Conservation (phyloP, 2,329 filamentous ascomycete species). For the Decorospora gaudefroyi region DNA sequence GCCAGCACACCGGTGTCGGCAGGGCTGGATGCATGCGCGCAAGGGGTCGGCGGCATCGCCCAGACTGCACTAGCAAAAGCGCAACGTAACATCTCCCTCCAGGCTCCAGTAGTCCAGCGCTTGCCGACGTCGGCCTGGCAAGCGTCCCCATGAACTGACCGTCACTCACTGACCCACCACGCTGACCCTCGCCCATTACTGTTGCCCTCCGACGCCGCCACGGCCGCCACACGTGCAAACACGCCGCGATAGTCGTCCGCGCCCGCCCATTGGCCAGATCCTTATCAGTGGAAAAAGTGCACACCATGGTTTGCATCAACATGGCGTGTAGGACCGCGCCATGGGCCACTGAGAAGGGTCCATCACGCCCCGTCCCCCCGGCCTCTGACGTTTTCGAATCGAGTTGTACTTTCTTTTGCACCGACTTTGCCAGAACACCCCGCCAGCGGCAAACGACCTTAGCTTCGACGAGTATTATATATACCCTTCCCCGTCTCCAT, state of each 20-base stretch:
- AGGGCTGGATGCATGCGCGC: constrained; percentile 4
- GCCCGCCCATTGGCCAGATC: constrained; percentile 32
- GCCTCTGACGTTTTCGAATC: constrained; percentile 70
- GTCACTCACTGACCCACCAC: constrained; percentile 35
- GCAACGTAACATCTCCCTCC: constrained; percentile 32
- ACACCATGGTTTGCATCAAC: constrained; percentile 43
- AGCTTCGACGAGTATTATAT: constrained; percentile 34
- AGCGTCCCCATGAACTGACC: constrained; percentile 29
- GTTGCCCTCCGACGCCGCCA: too few species aligned
- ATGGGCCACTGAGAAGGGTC: constrained; percentile 56
- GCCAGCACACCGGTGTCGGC: too few species aligned
- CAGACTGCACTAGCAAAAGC: constrained; percentile 12
- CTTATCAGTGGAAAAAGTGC: constrained; percentile 42
- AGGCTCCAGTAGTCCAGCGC: too few species aligned
- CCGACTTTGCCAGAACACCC: constrained; percentile 24
- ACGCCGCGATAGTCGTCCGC: constrained; percentile 23
- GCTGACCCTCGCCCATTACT: constrained; percentile 39
- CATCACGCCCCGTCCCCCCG: constrained; percentile 62
- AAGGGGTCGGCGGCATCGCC: constrained; percentile 6
- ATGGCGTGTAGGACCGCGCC: constrained; percentile 20
- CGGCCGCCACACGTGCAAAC: constrained; percentile 27
- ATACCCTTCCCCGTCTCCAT: constrained; percentile 26
- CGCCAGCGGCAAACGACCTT: constrained; percentile 21
- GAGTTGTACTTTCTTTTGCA: constrained; percentile 22
- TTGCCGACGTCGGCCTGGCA: constrained; percentile 21